Evolutionary conservation across 352 stramenopile genomes (phyloP).

Genomic region (Phytophthora citrophthora): DNA sequence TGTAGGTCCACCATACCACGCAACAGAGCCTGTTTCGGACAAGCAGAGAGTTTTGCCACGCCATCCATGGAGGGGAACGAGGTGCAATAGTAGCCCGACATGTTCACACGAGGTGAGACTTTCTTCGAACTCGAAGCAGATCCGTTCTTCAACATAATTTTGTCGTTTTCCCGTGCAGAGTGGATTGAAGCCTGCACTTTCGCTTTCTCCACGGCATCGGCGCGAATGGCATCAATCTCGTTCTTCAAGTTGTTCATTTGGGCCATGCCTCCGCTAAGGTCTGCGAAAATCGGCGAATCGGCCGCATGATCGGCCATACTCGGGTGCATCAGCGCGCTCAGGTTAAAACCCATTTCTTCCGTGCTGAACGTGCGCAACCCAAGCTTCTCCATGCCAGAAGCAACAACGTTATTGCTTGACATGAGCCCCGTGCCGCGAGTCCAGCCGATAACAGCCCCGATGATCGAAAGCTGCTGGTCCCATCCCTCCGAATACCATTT

Average conservation of each 20-base stretch:
- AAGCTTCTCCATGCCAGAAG: slow-evolving; percentile 81
- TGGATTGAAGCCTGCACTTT: slow-evolving; percentile 63
- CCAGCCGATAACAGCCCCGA: slow-evolving; percentile 89
- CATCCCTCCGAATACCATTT: slow-evolving; percentile 90
- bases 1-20: slow-evolving; percentile 82
- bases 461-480: slow-evolving; percentile 84
- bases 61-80: slow-evolving; percentile 64
- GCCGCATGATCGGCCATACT: slow-evolving; percentile 75
- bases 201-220: slow-evolving; percentile 55
- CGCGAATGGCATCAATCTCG: slow-evolving; percentile 59
- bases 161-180: slow-evolving; percentile 46
- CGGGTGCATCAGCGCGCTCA: slow-evolving; percentile 83
- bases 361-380: slow-evolving; percentile 88
- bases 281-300: slow-evolving; percentile 75
- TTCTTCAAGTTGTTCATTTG: slow-evolving; percentile 78
- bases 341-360: slow-evolving; percentile 89
- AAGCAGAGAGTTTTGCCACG: slow-evolving; percentile 44
- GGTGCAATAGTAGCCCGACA: slow-evolving; percentile 79
- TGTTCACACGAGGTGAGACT: slow-evolving; percentile 61
- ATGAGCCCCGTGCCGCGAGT: slow-evolving; percentile 88
- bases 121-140: slow-evolving; percentile 19
- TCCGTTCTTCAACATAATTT: slow-evolving; percentile 34
- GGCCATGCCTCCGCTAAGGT: slow-evolving; percentile 83
- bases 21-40: slow-evolving; percentile 50
- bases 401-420: slow-evolving; percentile 89